Evolutionary conservation across 306 rosid species (phyloP), one percentile per base, ranked within the genome.

Genomic region (Luffa acutangula): DNA sequence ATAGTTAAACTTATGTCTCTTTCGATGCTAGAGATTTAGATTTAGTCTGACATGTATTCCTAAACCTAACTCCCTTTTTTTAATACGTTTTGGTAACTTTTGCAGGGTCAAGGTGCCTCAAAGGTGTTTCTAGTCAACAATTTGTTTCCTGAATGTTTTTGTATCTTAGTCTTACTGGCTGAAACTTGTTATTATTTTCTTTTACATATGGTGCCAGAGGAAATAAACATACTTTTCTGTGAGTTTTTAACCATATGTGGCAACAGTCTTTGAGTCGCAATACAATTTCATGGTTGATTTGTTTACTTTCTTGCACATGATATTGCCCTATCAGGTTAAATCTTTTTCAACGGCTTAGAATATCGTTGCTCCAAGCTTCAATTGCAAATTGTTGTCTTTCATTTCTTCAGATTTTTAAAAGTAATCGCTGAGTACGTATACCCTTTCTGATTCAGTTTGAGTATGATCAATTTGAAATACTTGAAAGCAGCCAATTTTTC

Each of bases 171-270:
- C 25, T 49, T 51, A 14, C 78, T 15, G 60, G 60, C 78, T 15
- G 45, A 73, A 73, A 73, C 78, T 73, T 74, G 60, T 31, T 31
- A 74, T 34, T 51, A 8, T 74, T 49, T 72, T 45, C 77, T 72
- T 72, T 69, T 9, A 20, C 53, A n/a, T 17, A 4, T 48, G 77
- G 57, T 71, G 54, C 57, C 39, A 71, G 77, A 74, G 62, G 78
- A 51, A 74, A 74, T 74, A 74, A 74, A 51, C 62, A 31, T 31
- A 51, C 78, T 15, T 33, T 51, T 74, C 43, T 15, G 58, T 74
- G 62, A 31, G 14, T 51, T 51, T 31, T 48, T 31, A 33, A 74
- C 45, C 46, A 74, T 74, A 9, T 49, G 36, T 51, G 78, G 45
- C 57, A 46, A 70, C 25, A 45, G 7, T 46, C 54, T 7, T 25